A percentile compares a stretch with the other conserved stretches of the same genome.
These are phyloP conservation scores for Coemansia guatemalensis DNA, from an alignment of 192 early-diverging fungal genomes.

Conservation along the genomic window DNA sequence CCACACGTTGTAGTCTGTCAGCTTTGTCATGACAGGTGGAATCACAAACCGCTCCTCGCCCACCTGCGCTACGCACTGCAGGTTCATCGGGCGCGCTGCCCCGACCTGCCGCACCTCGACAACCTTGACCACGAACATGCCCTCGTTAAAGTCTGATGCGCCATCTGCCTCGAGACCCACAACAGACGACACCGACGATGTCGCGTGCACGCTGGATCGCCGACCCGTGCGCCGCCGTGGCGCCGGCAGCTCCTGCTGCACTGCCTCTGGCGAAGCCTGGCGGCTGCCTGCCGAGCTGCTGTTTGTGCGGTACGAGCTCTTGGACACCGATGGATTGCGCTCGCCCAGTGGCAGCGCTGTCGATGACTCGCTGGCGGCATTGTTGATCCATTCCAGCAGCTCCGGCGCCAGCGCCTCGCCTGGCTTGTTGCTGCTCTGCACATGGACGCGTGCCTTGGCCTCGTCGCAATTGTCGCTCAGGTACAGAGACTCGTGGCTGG, in stretches of 20 bases:
- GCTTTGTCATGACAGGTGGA: constrained; percentile 36
- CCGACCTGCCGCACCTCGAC: constrained; percentile 46
- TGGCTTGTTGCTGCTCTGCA: constrained; percentile 15
- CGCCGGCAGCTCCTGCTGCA: too few relatives aligned
- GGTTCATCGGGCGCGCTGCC: constrained; percentile 40
- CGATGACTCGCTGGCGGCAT: constrained; percentile 36
- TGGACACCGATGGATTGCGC: constrained; percentile 38
- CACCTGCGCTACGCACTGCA: constrained; percentile 50
- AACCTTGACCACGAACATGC: constrained; percentile 49
- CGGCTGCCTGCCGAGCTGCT: constrained; percentile 48
- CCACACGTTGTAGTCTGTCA: constrained; percentile 42
- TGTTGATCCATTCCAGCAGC: constrained; percentile 50
- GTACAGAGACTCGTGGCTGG: constrained; percentile 50
- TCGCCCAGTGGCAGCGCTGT: constrained; percentile 28
- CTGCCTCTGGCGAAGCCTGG: constrained; percentile 9
- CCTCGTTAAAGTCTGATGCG: constrained; percentile 29
- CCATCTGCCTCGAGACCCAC: constrained; percentile 7
- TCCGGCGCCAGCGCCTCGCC: constrained; percentile 31
- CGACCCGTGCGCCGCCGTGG: constrained; percentile 14
- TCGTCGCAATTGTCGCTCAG: constrained; percentile 20
- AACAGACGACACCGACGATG: constrained; percentile 17
- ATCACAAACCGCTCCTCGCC: constrained; percentile 51
- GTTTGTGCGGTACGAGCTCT: constrained; percentile 47
- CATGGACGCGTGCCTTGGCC: constrained; percentile 39
- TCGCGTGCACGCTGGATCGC: constrained; percentile 44